Evolutionary conservation across 2,329 filamentous ascomycete species (phyloP), one percentile per base, ranked within the genome.

Genomic region (Alternaria burnsii): DNA sequence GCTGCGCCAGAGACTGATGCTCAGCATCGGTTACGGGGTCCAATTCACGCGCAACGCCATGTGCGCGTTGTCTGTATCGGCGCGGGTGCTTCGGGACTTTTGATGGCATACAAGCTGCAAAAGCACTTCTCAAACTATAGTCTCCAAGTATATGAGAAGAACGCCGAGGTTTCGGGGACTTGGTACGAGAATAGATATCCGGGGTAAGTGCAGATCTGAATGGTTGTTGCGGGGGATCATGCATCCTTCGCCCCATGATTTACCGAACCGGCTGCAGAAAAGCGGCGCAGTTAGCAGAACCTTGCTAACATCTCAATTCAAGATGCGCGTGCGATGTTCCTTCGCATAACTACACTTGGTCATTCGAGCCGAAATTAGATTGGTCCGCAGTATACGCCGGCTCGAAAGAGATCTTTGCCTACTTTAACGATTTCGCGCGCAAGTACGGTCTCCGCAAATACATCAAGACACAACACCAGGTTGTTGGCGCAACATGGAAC

Each of bases 101-200:
- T 80, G 38, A 72, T 84, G 66, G 82, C 82, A 16, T 84, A 84
- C 76, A 85, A 85, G 69, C 71, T 84, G 8, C 79, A 79, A 59
- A 76, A 75, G 30, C 77, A 80, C 34, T 82, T 85, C 55, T 67
- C 68, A 11, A 81, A 83, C 60, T 82, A 79, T 69, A 75, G 66
- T 11, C 70, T 78, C 53, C 71, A 71, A 10, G 71, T 84, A 4
- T 85, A 82, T 59, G 83, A 86, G 65, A 84, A 84, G 70, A 84
- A 85, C 60, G 54, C 73, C 1, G 79, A 80, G 42, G 72, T 85
- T 1, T 76, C 78, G 2, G 84, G 84, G 5, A 85, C 84, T 3
- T 86, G 84, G 84, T 83, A 73, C 42, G 84, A 85, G 68, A 86
- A 86, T 69, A 74, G 76, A 62, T 80, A 80, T 62, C 77, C 78